Conservation (phyloP, 1,284 basidiomycete species). For the Phylloporus sp. region DNA sequence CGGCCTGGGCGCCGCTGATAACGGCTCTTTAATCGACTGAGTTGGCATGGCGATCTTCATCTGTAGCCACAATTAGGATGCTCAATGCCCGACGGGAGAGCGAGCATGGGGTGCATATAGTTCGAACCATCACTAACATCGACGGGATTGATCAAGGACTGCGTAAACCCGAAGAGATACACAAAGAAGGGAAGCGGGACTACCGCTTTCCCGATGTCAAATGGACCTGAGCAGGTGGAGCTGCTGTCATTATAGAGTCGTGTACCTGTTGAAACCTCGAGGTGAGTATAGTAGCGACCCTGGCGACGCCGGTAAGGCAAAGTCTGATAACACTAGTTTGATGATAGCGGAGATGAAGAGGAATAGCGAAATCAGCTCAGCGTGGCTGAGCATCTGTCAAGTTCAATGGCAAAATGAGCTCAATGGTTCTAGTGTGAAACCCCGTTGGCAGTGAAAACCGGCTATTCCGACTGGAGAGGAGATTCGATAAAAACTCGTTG, state of each 20-base stretch:
- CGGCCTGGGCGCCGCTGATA: too few relatives aligned
- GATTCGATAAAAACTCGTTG: constrained; percentile 16
- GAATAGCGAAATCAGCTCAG: constrained; percentile 36
- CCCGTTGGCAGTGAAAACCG: background rate
- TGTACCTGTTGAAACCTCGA: background rate
- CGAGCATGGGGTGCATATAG: too few relatives aligned
- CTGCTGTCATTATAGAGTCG: background rate
- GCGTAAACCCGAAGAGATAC: too few relatives aligned
- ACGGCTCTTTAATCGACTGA: too few relatives aligned
- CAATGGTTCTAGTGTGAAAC: constrained; percentile 5
- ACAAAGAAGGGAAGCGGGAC: background rate
- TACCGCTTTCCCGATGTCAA: background rate
- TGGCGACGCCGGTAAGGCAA: background rate
- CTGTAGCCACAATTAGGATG: too few relatives aligned
- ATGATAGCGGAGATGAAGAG: background rate
- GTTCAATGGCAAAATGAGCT: constrained; percentile 35
- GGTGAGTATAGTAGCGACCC: constrained; percentile 4
- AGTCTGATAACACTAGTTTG: background rate
- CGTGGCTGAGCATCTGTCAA: background rate
- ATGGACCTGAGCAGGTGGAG: background rate
- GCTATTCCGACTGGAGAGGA: background rate
- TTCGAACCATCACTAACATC: too few relatives aligned
- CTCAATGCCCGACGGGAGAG: too few relatives aligned
- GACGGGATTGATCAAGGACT: too few relatives aligned
- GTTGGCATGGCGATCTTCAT: too few relatives aligned